Evolutionary conservation across 2,329 filamentous ascomycete genomes (phyloP).

Genomic region (Westerdykella sp.): DNA sequence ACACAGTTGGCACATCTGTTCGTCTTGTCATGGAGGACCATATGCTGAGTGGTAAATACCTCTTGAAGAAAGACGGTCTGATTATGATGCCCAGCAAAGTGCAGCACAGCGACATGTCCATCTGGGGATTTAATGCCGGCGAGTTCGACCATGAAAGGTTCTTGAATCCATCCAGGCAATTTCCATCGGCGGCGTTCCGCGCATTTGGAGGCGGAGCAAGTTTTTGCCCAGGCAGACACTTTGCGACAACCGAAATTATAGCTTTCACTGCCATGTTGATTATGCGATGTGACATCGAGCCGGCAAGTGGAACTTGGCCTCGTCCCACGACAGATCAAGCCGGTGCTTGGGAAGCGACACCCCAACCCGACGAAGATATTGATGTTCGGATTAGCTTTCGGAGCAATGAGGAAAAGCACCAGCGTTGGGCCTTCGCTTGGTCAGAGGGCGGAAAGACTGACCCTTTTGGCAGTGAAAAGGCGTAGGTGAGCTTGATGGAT

Average conservation of each 20-base stretch:
- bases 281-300: slow-evolving; percentile 20
- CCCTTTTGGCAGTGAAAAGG: too few relatives aligned
- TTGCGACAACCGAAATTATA: slow-evolving; percentile 27
- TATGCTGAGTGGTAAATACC: slow-evolving; percentile 21
- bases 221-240: slow-evolving; percentile 32
- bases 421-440: slow-evolving; percentile 4
- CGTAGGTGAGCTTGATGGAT: too few relatives aligned
- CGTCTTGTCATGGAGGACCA: slow-evolving; percentile 28
- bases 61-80: slow-evolving; percentile 26
- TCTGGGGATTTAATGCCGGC: slow-evolving; percentile 26
- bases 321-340: slow-evolving; percentile 2
- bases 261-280: slow-evolving; percentile 21
- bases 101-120: slow-evolving; percentile 18
- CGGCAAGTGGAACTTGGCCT: slow-evolving; percentile 1
- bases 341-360: slow-evolving; percentile 8
- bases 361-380: slow-evolving; percentile 9
- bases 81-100: slow-evolving; percentile 22
- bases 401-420: neutral
- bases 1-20: slow-evolving; percentile 27
- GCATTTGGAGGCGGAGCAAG: slow-evolving; percentile 26
- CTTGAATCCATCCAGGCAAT: slow-evolving; percentile 2
- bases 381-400: slow-evolving; percentile 5
- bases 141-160: slow-evolving; percentile 30
- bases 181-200: slow-evolving; percentile 15
- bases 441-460: neutral